A percentile compares a stretch with the other conserved stretches of the same genome.
phyloP scores from a whole-genome alignment of 352 stramenopile species.

The Pythium brassicae region DNA sequence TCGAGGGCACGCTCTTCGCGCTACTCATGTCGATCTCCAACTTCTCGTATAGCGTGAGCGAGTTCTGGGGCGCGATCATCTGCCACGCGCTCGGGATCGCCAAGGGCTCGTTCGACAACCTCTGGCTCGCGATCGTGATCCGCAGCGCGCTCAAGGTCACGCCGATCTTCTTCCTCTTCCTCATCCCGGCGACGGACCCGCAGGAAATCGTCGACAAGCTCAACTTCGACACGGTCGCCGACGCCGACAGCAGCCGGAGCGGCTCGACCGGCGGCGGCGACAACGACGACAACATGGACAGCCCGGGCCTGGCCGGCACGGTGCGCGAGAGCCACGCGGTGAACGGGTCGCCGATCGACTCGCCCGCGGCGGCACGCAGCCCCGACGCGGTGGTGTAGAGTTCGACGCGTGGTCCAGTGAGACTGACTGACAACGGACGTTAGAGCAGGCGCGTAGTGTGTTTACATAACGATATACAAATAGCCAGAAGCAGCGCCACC shows the following conservation, averaged over 20 bases:
- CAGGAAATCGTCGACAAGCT: constrained; percentile 74
- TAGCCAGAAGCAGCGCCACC: no score
- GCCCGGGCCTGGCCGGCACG: constrained; percentile 19
- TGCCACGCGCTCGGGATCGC: constrained; percentile 87
- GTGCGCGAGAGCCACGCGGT: constrained; percentile 44
- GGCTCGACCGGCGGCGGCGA: constrained; percentile 20
- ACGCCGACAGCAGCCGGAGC: constrained; percentile 11
- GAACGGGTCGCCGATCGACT: constrained; percentile 21
- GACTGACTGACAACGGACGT: no score
- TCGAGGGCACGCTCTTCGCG: constrained; percentile 96
- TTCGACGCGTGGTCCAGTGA: no score
- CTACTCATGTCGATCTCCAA: constrained; percentile 98
- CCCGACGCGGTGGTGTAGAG: constrained; percentile 11
- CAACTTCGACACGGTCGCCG: constrained; percentile 36
- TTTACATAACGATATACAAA: no score
- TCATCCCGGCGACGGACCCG: constrained; percentile 71
- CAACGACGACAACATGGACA: constrained; percentile 22
- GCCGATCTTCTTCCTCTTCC: constrained; percentile 87
- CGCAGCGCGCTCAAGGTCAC: constrained; percentile 90
- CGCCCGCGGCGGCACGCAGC: constrained; percentile 6
- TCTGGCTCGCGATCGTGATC: constrained; percentile 88
- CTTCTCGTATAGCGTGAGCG: constrained; percentile 90
- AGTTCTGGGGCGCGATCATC: constrained; percentile 90
- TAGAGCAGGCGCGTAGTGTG: no score
- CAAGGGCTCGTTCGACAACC: constrained; percentile 89